phyloP scores from a whole-genome alignment of 2,329 filamentous ascomycete genomes.

The Simplicillium aogashimaense region DNA sequence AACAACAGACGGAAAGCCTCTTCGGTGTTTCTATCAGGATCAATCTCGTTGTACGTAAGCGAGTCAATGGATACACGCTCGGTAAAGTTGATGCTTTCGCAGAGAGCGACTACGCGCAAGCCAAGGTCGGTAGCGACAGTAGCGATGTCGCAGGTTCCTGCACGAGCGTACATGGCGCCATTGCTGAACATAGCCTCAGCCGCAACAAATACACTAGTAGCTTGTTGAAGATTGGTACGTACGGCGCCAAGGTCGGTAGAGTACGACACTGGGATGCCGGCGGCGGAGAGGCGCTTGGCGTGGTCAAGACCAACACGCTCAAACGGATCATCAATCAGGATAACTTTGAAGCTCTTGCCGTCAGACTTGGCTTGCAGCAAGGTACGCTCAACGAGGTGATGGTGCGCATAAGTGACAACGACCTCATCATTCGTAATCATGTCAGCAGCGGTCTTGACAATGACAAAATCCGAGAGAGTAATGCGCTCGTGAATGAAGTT shows the following conservation, averaged over 20 bases:
- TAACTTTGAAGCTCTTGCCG: slow-evolving; percentile 72
- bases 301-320: slow-evolving; percentile 45
- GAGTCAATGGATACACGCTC: slow-evolving; percentile 82
- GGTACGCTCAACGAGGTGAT: slow-evolving; percentile 75
- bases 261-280: slow-evolving; percentile 72
- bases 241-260: slow-evolving; percentile 67
- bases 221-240: slow-evolving; percentile 56
- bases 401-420: slow-evolving; percentile 79
- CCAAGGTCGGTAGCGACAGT: slow-evolving; percentile 69
- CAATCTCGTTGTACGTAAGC: slow-evolving; percentile 90
- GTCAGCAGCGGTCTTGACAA: slow-evolving; percentile 63
- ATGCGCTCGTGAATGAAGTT: slow-evolving; percentile 86
- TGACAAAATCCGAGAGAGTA: slow-evolving; percentile 75
- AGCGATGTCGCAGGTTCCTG: slow-evolving; percentile 79
- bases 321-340: slow-evolving; percentile 65
- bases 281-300: slow-evolving; percentile 56
- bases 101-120: slow-evolving; percentile 78
- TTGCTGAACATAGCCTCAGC: slow-evolving; percentile 95
- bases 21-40: slow-evolving; percentile 54
- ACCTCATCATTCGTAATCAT: slow-evolving; percentile 74
- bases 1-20: slow-evolving; percentile 62
- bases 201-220: slow-evolving; percentile 73
- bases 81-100: slow-evolving; percentile 89
- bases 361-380: slow-evolving; percentile 60
- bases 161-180: slow-evolving; percentile 77